A percentile compares a stretch with the other conserved stretches of the same genome.
These are phyloP conservation scores for Adiantum capillusveneris DNA, from an alignment of 75 land plant genomes.

Conservation along the genomic window DNA sequence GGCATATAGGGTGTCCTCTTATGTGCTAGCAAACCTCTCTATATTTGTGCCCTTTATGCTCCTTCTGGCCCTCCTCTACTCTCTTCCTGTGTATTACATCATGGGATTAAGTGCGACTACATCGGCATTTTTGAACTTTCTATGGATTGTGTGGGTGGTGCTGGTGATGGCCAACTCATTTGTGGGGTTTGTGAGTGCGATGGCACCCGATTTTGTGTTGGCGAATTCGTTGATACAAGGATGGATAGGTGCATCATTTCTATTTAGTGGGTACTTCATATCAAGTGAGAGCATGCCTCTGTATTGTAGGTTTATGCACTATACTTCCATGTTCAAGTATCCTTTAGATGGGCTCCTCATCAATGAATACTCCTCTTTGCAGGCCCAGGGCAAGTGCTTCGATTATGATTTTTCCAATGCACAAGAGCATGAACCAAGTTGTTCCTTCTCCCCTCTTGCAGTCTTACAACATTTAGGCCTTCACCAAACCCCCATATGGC, in stretches of 20 bases:
- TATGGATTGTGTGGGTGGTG: conserved; percentile 60
- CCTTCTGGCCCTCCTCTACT: conserved; percentile 47
- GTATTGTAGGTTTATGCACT: conserved; percentile 90
- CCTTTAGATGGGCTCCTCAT: conserved; percentile 71
- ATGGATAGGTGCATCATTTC: conserved; percentile 64
- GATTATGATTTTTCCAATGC: conserved; percentile 11
- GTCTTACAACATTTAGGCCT: conserved; percentile 52
- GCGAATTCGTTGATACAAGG: conserved; percentile 64
- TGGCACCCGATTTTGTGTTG: conserved; percentile 73
- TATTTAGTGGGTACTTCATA: conserved; percentile 96
- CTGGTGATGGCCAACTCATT: conserved; percentile 82
- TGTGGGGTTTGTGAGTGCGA: conserved; percentile 66
- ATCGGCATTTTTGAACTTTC: conserved; percentile 56
- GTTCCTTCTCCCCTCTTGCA: conserved; percentile 50
- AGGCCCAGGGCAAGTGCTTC: conserved; percentile 32
- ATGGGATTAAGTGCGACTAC: conserved; percentile 5
- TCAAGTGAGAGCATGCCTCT: conserved; percentile 63
- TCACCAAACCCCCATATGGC: conserved; percentile 48
- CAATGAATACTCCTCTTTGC: conserved; percentile 64
- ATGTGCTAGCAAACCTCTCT: conserved; percentile 67
- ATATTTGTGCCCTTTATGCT: conserved; percentile 85
- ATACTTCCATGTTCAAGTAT: conserved; percentile 78
- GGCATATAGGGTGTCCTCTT: conserved; percentile 66
- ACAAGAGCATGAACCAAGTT: conserved; percentile 10
- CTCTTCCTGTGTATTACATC: conserved; percentile 58